phyloP scores from a whole-genome alignment of 73 alveolate genomes.

The Blepharisma japonicum region DNA sequence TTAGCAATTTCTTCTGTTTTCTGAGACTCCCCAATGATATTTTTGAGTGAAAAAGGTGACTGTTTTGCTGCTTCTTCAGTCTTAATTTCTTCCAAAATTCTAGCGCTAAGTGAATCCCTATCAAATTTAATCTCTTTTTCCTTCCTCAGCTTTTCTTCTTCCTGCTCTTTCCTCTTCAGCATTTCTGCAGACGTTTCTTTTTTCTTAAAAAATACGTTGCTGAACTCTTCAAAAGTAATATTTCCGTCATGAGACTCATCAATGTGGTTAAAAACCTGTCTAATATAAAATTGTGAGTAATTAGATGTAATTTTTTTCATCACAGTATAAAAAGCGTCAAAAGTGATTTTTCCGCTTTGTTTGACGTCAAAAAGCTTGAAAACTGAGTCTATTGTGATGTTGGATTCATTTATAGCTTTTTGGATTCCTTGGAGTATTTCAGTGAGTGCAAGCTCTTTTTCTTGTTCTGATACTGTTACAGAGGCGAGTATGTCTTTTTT shows the following conservation, averaged over 20 bases:
- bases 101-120: not conserved
- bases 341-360: not conserved
- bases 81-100: no score
- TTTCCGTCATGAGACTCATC: not conserved
- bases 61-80: no score
- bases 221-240: not conserved
- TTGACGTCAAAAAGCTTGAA: not conserved
- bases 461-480: not conserved
- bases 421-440: not conserved
- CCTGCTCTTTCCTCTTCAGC: not conserved
- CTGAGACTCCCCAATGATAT: no score
- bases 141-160: not conserved
- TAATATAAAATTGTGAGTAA: not conserved
- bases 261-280: constrained; percentile 3
- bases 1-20: no score
- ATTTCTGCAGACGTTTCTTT: not conserved
- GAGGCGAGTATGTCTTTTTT: not conserved
- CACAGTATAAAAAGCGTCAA: not conserved
- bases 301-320: not conserved
- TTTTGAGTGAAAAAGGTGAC: no score
- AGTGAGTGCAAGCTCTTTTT: not conserved
- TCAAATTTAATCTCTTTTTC: constrained; percentile 13
- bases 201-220: not conserved
- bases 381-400: not conserved
- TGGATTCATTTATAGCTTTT: not conserved